phyloP scores from a whole-genome alignment of 1,284 basidiomycete genomes.

The Ganoderma sp. region DNA sequence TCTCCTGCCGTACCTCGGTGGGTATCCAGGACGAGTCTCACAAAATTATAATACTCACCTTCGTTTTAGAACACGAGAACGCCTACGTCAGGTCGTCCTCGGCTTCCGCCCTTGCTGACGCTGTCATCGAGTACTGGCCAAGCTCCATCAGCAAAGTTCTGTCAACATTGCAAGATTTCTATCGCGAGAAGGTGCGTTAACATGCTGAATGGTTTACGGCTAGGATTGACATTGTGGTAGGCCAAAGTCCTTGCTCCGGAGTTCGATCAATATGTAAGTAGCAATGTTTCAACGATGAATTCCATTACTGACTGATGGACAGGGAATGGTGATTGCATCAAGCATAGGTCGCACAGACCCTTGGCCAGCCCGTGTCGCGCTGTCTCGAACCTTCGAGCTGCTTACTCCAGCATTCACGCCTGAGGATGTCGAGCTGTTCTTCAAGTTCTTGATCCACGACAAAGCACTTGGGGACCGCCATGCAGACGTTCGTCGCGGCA shows the following conservation, averaged over 20 bases:
- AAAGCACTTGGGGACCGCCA: slow-evolving; percentile 90
- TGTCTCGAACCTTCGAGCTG: slow-evolving; percentile 73
- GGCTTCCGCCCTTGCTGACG: slow-evolving; percentile 81
- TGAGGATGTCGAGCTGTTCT: slow-evolving; percentile 78
- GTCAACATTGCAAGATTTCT: slow-evolving; percentile 68
- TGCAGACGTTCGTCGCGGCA: slow-evolving; percentile 82
- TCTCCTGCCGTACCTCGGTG: slow-evolving; percentile 78
- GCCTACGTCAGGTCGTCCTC: slow-evolving; percentile 80
- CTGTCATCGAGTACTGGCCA: slow-evolving; percentile 73
- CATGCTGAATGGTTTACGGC: not conserved
- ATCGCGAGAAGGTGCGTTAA: slow-evolving; percentile 75
- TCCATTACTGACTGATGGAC: slow-evolving; percentile 4
- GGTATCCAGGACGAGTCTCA: slow-evolving; percentile 28
- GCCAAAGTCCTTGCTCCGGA: slow-evolving; percentile 89
- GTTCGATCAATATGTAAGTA: slow-evolving; percentile 84
- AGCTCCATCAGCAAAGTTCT: slow-evolving; percentile 60
- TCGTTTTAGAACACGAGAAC: slow-evolving; percentile 72
- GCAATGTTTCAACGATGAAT: not conserved
- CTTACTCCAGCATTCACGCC: slow-evolving; percentile 74
- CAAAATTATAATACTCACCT: slow-evolving; percentile 7
- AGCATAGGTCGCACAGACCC: slow-evolving; percentile 94
- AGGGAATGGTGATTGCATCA: slow-evolving; percentile 94
- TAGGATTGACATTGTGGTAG: slow-evolving; percentile 37
- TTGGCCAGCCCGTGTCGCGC: slow-evolving; percentile 85
- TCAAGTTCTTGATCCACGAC: slow-evolving; percentile 85